phyloP scores from a whole-genome alignment of 148 eudicot genomes.

The Rhododendron griersonianum region DNA sequence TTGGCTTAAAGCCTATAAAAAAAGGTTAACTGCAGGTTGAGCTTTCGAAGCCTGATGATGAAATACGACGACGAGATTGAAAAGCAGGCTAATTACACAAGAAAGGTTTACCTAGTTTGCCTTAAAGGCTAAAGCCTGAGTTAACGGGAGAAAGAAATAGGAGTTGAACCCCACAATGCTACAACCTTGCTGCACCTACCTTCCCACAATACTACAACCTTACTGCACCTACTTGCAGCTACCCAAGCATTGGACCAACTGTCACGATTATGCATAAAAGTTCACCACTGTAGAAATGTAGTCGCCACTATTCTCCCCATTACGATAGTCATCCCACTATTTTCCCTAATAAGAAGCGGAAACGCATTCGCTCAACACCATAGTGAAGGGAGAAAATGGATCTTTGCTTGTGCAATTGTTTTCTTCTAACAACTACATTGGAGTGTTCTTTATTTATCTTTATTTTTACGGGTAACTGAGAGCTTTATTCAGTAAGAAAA shows the following conservation, averaged over 20 bases:
- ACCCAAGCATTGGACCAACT: neutral
- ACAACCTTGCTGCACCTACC: neutral
- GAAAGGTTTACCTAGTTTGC: neutral
- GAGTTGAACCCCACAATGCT: neutral
- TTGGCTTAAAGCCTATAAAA: neutral
- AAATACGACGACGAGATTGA: neutral
- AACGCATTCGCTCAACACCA: neutral
- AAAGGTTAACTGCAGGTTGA: neutral
- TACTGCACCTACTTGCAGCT: neutral
- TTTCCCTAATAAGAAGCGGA: neutral
- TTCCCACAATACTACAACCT: neutral
- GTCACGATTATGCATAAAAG: neutral
- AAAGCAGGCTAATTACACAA: neutral
- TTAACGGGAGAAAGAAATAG: neutral
- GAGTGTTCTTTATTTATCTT: neutral
- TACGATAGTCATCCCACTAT: neutral
- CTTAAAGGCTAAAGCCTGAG: neutral
- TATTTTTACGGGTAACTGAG: neutral
- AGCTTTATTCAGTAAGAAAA: neutral
- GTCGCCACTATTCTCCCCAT: neutral
- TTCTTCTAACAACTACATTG: neutral
- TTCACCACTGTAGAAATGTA: neutral
- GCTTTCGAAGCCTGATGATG: neutral
- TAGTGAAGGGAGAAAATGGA: neutral
- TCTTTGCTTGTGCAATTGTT: neutral